These are phyloP conservation scores for Ophiostoma himal-ulmi DNA, from an alignment of 2,329 filamentous ascomycete genomes.

Conservation along the genomic window DNA sequence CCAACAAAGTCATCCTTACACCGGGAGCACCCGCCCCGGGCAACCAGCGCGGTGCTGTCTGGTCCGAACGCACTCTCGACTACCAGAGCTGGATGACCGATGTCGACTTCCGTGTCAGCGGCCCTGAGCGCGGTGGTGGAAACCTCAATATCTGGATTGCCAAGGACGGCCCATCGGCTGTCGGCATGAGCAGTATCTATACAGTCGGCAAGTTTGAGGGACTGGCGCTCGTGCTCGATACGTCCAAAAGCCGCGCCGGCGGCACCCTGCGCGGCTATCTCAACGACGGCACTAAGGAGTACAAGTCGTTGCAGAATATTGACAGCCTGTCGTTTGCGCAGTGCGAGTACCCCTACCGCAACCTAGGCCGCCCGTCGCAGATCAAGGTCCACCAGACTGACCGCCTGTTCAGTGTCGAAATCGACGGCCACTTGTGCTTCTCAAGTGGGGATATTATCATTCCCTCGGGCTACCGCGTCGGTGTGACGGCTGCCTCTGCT, in stretches of 20 bases:
- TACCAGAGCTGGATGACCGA: slow-evolving; percentile 73
- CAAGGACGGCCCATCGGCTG: slow-evolving; percentile 56
- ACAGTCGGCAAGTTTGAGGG: slow-evolving; percentile 82
- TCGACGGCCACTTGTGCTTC: slow-evolving; percentile 80
- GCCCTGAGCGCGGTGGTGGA: slow-evolving; percentile 76
- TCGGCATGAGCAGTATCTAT: slow-evolving; percentile 75
- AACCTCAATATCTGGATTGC: slow-evolving; percentile 94
- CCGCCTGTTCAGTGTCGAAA: slow-evolving; percentile 64
- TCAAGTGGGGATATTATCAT: slow-evolving; percentile 72
- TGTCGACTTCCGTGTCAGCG: slow-evolving; percentile 80
- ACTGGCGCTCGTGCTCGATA: slow-evolving; percentile 79
- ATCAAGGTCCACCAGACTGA: slow-evolving; percentile 65
- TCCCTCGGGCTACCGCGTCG: slow-evolving; percentile 76
- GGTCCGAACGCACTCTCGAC: slow-evolving; percentile 61
- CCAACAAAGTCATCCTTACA: slow-evolving; percentile 87
- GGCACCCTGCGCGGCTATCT: slow-evolving; percentile 88
- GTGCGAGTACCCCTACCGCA: slow-evolving; percentile 86
- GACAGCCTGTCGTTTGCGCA: slow-evolving; percentile 89
- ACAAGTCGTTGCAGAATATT: slow-evolving; percentile 68
- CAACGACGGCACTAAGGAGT: slow-evolving; percentile 83
- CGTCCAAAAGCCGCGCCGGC: slow-evolving; percentile 61
- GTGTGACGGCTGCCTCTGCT: slow-evolving; percentile 79
- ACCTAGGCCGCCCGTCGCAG: slow-evolving; percentile 76
- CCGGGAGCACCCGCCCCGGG: slow-evolving; percentile 78
- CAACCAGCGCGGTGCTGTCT: slow-evolving; percentile 75